Percentiles rank a stretch among this genome's conserved stretches.
Evolutionary conservation across 176 grass and related monocot species (phyloP).

Genomic region (Phyllostachys edulis): DNA sequence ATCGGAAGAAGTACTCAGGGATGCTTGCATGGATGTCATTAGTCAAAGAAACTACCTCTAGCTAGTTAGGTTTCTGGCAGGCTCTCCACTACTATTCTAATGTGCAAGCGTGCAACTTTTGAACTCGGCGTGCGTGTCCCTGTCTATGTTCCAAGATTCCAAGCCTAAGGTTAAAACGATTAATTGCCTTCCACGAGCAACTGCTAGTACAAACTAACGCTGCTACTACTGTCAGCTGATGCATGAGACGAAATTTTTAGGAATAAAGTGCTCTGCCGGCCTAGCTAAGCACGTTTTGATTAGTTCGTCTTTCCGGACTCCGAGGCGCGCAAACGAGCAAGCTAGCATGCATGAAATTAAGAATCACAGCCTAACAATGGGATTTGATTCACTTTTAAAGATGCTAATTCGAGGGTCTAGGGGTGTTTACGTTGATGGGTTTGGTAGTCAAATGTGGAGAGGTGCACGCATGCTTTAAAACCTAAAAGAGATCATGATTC

Average conservation of each 20-base stretch:
- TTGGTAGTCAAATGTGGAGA: slow-evolving; percentile 3
- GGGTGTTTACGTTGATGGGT: slow-evolving; percentile 2
- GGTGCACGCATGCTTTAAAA: slow-evolving; percentile 26
- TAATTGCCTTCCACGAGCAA: not conserved
- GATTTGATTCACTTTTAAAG: slow-evolving; percentile 24
- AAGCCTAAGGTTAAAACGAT: not conserved
- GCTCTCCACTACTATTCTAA: slow-evolving; percentile 4
- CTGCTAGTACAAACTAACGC: not conserved
- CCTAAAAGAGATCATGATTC: slow-evolving; percentile 13
- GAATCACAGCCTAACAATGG: not conserved
- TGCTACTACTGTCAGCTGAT: not conserved
- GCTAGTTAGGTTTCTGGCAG: slow-evolving; percentile 21
- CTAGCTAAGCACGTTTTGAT: slow-evolving; percentile 26
- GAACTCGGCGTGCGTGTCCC: slow-evolving; percentile 8
- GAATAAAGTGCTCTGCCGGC: slow-evolving; percentile 33
- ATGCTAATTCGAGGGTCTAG: slow-evolving; percentile 21
- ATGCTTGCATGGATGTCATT: not conserved
- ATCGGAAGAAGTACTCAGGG: not conserved
- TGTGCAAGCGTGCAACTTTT: slow-evolving; percentile 35
- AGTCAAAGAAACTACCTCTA: slow-evolving; percentile 24
- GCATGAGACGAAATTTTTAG: not conserved
- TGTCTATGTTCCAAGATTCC: slow-evolving; percentile 27
- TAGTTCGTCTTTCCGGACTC: slow-evolving; percentile 4
- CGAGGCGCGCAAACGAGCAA: slow-evolving; percentile 14
- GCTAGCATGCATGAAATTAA: not conserved